Evolutionary conservation across 805 yeast species (phyloP).

Genomic region (Ogataea pilisensis): DNA sequence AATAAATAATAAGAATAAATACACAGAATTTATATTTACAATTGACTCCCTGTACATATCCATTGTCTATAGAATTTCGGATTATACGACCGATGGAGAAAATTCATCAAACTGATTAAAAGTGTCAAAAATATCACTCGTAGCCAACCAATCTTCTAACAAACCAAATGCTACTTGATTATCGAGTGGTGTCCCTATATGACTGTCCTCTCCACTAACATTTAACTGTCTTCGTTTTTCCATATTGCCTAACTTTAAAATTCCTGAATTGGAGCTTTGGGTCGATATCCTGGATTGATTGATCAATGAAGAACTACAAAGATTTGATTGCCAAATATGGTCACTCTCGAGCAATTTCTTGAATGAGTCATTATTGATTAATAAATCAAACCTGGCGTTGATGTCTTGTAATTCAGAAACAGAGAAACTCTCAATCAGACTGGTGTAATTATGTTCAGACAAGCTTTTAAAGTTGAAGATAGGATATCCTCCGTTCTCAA

Average conservation of each 20-base stretch:
- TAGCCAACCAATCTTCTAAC: slow-evolving; percentile 17
- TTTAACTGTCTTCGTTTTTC: too few species aligned
- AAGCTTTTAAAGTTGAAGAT: slow-evolving; percentile 12
- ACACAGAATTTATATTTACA: background rate
- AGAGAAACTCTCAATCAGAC: slow-evolving; percentile 6
- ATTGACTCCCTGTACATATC: background rate
- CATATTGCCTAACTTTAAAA: too few species aligned
- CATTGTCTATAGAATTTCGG: too few species aligned
- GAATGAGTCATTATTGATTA: slow-evolving; percentile 2
- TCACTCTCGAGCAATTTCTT: background rate
- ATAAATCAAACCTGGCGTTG: slow-evolving; percentile 1
- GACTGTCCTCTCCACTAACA: too few species aligned
- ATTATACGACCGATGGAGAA: background rate
- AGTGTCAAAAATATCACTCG: slow-evolving; percentile 9
- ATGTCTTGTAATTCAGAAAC: slow-evolving; percentile 1
- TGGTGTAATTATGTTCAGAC: background rate
- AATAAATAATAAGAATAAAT: background rate
- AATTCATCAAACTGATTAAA: slow-evolving; percentile 1
- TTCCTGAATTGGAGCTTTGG: too few species aligned
- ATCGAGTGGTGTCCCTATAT: background rate
- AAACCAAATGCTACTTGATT: background rate
- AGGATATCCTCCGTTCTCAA: slow-evolving; percentile 15
- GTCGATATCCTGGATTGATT: background rate
- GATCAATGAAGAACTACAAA: slow-evolving; percentile 1
- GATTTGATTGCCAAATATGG: slow-evolving; percentile 4